phyloP scores from a whole-genome alignment of 179 eudicot genomes.

The Pouteria campechiana region DNA sequence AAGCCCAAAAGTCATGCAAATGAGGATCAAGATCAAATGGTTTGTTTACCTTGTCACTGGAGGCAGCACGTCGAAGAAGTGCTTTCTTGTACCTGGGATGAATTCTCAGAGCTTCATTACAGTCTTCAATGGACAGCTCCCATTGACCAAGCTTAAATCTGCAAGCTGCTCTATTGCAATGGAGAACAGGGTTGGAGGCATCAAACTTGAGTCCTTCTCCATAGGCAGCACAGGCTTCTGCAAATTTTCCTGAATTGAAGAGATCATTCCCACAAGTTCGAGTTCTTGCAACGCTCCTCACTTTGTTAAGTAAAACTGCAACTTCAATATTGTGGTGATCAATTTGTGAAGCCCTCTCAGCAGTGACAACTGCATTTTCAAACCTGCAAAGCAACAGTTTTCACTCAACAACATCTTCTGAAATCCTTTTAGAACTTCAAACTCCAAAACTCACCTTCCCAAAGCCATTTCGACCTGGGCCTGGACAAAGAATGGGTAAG shows the following conservation, averaged over 20 bases:
- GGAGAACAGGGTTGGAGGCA: constrained; percentile 18
- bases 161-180: constrained; percentile 31
- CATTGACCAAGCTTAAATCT: constrained; percentile 30
- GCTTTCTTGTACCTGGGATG: constrained; percentile 34
- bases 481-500: constrained; percentile 19
- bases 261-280: constrained; percentile 26
- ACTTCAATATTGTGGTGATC: constrained; percentile 21
- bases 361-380: constrained; percentile 23
- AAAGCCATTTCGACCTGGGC: constrained; percentile 28
- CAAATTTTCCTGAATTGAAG: constrained; percentile 17
- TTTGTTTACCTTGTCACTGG: constrained; percentile 28
- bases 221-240: constrained; percentile 24
- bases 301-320: constrained; percentile 14
- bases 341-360: constrained; percentile 18
- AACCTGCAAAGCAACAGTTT: constrained; percentile 16
- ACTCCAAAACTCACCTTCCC: constrained; percentile 21
- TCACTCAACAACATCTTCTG: constrained; percentile 1
- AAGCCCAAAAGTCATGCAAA: not conserved
- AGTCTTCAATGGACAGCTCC: constrained; percentile 28
- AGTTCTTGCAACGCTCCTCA: constrained; percentile 16
- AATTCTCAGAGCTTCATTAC: constrained; percentile 23
- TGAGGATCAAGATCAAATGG: too few species aligned
- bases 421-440: not conserved
- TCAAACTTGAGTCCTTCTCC: constrained; percentile 24
- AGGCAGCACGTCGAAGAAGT: constrained; percentile 26